These are phyloP conservation scores for Pseudogymnoascus sp. DNA, from an alignment of 2,329 filamentous ascomycete species.

Conservation along the genomic window DNA sequence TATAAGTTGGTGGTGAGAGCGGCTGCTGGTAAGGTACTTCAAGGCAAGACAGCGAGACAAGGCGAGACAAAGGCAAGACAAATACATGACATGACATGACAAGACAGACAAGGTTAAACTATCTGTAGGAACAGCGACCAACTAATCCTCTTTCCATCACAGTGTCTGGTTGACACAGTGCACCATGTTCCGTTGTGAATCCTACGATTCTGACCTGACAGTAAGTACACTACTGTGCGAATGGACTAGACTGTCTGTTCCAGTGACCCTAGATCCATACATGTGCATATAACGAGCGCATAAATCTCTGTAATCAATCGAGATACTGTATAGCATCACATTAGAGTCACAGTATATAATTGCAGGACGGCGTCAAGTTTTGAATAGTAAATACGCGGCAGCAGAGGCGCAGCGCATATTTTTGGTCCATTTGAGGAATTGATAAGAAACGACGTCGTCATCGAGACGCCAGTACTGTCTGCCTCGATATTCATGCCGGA, in stretches of 20 bases:
- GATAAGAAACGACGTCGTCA: slow-evolving; percentile 1
- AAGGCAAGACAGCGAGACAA: neutral
- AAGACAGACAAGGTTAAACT: neutral
- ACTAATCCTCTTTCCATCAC: neutral
- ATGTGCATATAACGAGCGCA: neutral
- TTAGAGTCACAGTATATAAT: neutral
- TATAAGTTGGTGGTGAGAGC: neutral
- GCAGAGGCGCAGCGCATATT: neutral
- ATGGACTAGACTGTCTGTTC: neutral
- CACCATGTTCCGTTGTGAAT: neutral
- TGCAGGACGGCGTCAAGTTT: neutral
- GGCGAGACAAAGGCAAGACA: neutral
- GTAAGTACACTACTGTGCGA: neutral
- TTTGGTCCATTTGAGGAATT: neutral
- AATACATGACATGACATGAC: neutral
- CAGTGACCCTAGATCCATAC: neutral
- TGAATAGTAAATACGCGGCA: neutral
- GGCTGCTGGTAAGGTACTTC: neutral
- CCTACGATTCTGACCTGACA: neutral
- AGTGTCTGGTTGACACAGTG: neutral
- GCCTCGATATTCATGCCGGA: neutral
- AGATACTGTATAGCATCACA: neutral
- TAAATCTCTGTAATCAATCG: neutral
- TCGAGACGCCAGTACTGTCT: neutral
- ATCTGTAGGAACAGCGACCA: neutral